Conservation (phyloP, 805 yeast species). For the Kodamaea nitidulidarum region DNA sequence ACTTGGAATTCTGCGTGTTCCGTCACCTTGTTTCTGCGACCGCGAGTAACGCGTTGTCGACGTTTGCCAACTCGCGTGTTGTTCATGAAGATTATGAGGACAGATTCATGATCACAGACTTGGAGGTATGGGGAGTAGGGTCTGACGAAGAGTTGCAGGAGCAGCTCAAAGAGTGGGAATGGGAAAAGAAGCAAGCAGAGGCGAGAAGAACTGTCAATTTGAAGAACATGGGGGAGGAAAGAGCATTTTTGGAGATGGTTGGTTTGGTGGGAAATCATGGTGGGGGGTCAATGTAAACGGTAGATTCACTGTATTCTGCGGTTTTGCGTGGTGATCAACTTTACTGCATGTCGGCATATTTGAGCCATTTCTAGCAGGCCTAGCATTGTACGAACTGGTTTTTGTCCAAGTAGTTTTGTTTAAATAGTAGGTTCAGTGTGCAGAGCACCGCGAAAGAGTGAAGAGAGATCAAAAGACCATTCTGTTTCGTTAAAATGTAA, state of each 20-base stretch:
- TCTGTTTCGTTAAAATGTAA: no score
- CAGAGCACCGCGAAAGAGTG: no score
- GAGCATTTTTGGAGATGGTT: constrained; percentile 84
- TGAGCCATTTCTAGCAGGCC: no score
- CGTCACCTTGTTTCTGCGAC: constrained; percentile 63
- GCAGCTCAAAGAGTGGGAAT: constrained; percentile 76
- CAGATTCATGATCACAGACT: constrained; percentile 62
- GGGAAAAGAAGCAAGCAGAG: constrained; percentile 86
- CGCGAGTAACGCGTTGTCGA: constrained; percentile 21
- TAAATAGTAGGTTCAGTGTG: no score
- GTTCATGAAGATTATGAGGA: constrained; percentile 51
- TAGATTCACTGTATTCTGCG: no score
- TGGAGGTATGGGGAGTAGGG: constrained; percentile 94
- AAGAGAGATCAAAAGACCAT: no score
- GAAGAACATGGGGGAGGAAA: constrained; percentile 67
- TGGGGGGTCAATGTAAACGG: constrained; percentile 51
- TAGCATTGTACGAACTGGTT: no score
- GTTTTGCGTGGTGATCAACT: no score
- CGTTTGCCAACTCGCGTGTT: constrained; percentile 27
- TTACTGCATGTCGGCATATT: no score
- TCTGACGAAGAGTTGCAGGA: constrained; percentile 70
- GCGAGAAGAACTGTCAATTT: constrained; percentile 70
- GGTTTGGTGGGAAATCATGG: constrained; percentile 48
- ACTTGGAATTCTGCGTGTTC: constrained; percentile 77
- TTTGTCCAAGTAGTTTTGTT: no score